Base-by-base conservation (phyloP, 1,284 basidiomycete species). In the Trichosporon ovoides region DNA sequence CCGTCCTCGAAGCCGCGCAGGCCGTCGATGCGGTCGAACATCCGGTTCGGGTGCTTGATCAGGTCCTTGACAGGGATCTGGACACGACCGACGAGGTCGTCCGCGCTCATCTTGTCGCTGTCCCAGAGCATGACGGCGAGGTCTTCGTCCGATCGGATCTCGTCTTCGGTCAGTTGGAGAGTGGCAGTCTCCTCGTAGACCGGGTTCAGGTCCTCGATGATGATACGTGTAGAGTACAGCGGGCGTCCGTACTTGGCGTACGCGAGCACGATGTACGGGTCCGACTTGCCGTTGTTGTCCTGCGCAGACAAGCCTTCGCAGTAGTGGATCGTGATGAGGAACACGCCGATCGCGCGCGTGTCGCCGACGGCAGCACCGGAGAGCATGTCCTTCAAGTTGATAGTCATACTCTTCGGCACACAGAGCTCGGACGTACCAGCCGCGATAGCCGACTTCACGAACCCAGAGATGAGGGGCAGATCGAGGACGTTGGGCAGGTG, bases 401-500 rank as follows among this genome's bases (percentile, higher is more conserved):
- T 65, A 1, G 85, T 89, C 75, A 89, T 78, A 56, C 84, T 86
- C 71, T 85, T 83, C 10, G 88, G 87, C 0, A 87, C 87, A 14
- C 86, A 83, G 58, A 87, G 84, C 59, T 79, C 76, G 18, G 78
- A 73, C 0, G 78, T 79, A 52, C 84, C 88, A 2, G 85, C 83
- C 19, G 89, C 85, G 62, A 92, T 87, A 6, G 85, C 83, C 57
- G 81, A 83, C 66, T 89, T 86, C 33, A 92, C 82, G 79, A 89
- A 91, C 0, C 83, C 81, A 2, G 84, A 86, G 61, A 92, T 80
- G 61, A 88, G 72, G 0, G 89, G 89, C 5, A 92, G 75, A 71
- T 92, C 87, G 79, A 91, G 84, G 18, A 92, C 80, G 72, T 92
- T 91, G 33, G 89, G 83, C 16, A 91, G 81, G 9, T 81, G 77